Conservation (phyloP, 805 yeast species). For the Yueomyces sinensis region DNA sequence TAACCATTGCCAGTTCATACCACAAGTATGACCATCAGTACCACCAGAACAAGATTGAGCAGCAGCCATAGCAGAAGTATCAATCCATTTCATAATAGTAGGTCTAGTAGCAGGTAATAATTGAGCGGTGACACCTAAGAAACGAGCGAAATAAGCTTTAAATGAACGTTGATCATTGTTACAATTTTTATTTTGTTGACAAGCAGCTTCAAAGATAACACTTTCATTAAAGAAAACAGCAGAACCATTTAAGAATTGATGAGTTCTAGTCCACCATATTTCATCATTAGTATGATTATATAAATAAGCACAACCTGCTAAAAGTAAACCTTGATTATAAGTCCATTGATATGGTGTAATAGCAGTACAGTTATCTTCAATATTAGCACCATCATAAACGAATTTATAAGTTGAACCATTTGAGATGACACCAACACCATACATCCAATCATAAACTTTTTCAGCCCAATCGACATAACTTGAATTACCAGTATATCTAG, state of each 20-base stretch:
- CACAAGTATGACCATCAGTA: constrained; percentile 78
- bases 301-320: constrained; percentile 71
- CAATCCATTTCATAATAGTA: constrained; percentile 23
- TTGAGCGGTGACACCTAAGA: constrained; percentile 59
- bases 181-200: constrained; percentile 55
- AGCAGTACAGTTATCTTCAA: constrained; percentile 45
- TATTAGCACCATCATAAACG: constrained; percentile 58
- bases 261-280: constrained; percentile 53
- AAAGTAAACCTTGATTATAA: constrained; percentile 69
- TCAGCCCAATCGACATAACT: constrained; percentile 68
- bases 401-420: constrained; percentile 20
- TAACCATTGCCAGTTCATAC: constrained; percentile 56
- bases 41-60: constrained; percentile 83
- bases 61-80: constrained; percentile 53
- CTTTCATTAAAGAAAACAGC: constrained; percentile 40
- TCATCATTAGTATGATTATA: constrained; percentile 58
- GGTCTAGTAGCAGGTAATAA: constrained; percentile 43
- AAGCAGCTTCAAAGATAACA: constrained; percentile 71
- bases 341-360: constrained; percentile 63
- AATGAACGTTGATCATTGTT: constrained; percentile 86
- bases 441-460: constrained; percentile 71
- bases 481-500: constrained; percentile 65
- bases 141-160: constrained; percentile 70
- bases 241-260: constrained; percentile 41
- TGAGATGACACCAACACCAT: constrained; percentile 33